phyloP scores from a whole-genome alignment of 768 basidiomycete species.

The Hemileccinum rubropunctum region DNA sequence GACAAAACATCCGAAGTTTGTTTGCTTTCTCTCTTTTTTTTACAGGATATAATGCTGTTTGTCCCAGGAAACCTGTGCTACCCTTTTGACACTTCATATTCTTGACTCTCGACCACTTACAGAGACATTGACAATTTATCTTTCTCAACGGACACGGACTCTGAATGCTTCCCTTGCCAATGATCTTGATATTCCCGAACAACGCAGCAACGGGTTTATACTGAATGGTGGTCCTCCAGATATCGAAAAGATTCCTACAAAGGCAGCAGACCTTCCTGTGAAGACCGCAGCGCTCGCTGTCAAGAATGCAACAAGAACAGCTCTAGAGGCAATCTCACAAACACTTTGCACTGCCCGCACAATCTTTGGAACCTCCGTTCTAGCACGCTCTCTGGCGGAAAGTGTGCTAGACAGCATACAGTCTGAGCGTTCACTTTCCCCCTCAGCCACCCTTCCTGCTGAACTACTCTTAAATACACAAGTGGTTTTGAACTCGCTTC shows the following conservation, averaged over 20 bases:
- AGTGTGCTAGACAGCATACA: constrained; percentile 63
- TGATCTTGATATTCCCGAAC: constrained; percentile 20
- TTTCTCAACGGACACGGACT: constrained; percentile 67
- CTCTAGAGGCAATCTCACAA: constrained; percentile 52
- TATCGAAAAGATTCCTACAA: constrained; percentile 1
- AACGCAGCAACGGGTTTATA: constrained; percentile 31
- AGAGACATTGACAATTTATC: constrained; percentile 68
- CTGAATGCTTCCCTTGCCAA: constrained; percentile 46
- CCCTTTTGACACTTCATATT: constrained; percentile 80
- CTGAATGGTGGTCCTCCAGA: constrained; percentile 37
- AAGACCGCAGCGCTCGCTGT: constrained; percentile 48
- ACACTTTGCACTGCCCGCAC: constrained; percentile 57
- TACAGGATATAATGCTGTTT: neutral
- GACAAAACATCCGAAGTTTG: constrained; percentile 52
- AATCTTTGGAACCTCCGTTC: constrained; percentile 48
- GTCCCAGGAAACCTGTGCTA: constrained; percentile 67
- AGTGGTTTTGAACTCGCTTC: constrained; percentile 63
- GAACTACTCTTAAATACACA: constrained; percentile 67
- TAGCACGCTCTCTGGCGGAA: constrained; percentile 47
- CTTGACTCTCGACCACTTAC: constrained; percentile 79
- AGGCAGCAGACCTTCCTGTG: constrained; percentile 14
- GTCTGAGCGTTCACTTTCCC: constrained; percentile 37
- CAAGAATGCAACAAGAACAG: constrained; percentile 48
- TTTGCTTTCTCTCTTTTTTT: neutral
- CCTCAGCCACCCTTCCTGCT: constrained; percentile 36